phyloP scores from a whole-genome alignment of 257 asterid genomes.

The Prunella vulgaris region DNA sequence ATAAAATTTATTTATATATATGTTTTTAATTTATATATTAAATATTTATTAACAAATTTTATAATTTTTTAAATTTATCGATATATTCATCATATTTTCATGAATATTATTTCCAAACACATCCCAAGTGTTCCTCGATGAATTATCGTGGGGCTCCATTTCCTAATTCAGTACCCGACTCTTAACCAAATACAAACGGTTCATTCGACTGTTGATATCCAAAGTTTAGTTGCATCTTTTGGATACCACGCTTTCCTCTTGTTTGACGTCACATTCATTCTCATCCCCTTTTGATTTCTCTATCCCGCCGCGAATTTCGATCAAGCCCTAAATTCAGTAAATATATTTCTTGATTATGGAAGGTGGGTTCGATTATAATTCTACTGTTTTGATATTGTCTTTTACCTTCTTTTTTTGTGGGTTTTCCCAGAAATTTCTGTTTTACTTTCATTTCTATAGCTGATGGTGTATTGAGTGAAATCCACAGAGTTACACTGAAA shows the following conservation, averaged over 20 bases:
- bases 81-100: too few relatives aligned
- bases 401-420: background rate
- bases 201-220: background rate
- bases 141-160: background rate
- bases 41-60: too few relatives aligned
- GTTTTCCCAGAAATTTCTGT: background rate
- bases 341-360: background rate
- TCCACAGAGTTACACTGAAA: background rate
- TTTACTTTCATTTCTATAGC: background rate
- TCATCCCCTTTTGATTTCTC: background rate
- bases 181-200: background rate
- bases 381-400: background rate
- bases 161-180: background rate
- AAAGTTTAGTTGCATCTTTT: background rate
- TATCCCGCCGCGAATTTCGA: slow-evolving; percentile 22
- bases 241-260: background rate
- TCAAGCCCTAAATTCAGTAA: slow-evolving; percentile 24
- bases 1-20: too few relatives aligned
- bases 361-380: background rate
- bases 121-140: too few relatives aligned
- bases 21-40: too few relatives aligned
- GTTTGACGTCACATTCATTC: background rate
- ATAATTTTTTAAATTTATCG: too few relatives aligned
- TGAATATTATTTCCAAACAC: too few relatives aligned
- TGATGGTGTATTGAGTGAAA: background rate